Base-by-base conservation (phyloP, 306 rosid genomes). In the Cucurbita ficifolia region DNA sequence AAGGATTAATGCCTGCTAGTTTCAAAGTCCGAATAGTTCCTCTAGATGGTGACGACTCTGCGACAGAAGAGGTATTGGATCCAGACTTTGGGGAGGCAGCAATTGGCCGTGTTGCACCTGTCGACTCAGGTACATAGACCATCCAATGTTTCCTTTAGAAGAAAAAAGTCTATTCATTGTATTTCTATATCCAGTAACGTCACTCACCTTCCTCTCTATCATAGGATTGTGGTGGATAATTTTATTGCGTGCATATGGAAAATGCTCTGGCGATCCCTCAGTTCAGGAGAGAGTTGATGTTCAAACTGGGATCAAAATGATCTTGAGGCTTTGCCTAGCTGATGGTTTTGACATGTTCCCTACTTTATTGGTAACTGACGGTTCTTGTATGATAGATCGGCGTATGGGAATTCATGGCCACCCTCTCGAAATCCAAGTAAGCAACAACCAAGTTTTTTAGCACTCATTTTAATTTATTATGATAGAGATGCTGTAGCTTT, bases 301-400 rank as follows among this genome's bases (percentile, higher is more conserved):
- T 73, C 93, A 91, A 79, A 91, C 97, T 3, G 96, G 97, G 78
- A 91, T 91, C 70, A 91, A 86, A 83, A 88, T 91, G 97, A 91
- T 91, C 53, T 78, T 89, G 81, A 87, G 55, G 86, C 77, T 91
- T 72, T 91, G 96, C 78, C 86, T 91, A 76, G 96, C 96, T 61
- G 93, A 91, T 83, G 97, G 97, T 61, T 91, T 91, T 79, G 97
- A 91, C 55, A 91, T 91, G 97, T 91, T 91, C 75, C 97, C 97
- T 57, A 88, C 97, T 35, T 78, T 89, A 67, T 79, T 91, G 79
- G 96, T 91, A 18, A 91, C 96, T 1, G 96, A 89, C 71, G 97
- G 96, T 53, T 83, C 97, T 73, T 91, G 96, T 86, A 91, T 91
- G 97, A 89, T 91, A 80, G 97, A 91, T 87, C 84, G 97, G 7